Evolutionary conservation across 192 early-diverging fungal species (phyloP).

Genomic region (Backusella macrospora): DNA sequence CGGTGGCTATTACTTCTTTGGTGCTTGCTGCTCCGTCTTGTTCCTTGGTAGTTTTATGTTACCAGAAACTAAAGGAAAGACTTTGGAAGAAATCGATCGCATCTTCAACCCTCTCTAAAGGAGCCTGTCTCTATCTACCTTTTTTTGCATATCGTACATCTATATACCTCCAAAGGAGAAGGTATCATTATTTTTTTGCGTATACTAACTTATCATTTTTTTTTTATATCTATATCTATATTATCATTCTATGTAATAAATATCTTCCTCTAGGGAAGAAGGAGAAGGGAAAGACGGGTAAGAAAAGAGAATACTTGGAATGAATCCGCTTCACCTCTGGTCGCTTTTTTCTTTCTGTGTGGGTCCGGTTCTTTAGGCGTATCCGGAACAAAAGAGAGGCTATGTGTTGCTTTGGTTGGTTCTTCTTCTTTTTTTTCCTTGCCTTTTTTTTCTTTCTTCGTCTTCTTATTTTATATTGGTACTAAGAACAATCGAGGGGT

Average conservation of each 20-base stretch:
- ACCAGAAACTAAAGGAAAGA: slow-evolving; percentile 81
- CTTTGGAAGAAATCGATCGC: slow-evolving; percentile 89
- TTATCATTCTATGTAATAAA: slow-evolving; percentile 12
- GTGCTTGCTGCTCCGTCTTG: slow-evolving; percentile 42
- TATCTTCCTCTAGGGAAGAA: background rate
- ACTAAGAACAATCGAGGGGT: slow-evolving; percentile 31
- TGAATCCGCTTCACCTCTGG: background rate
- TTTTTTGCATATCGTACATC: background rate
- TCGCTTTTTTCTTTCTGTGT: background rate
- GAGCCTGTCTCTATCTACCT: background rate
- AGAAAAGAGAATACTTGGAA: background rate
- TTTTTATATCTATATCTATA: background rate
- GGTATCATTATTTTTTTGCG: background rate
- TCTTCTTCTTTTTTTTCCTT: background rate
- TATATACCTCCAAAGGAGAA: background rate
- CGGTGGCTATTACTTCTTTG: slow-evolving; percentile 44
- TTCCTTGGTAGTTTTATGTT: slow-evolving; percentile 62
- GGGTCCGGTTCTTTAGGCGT: background rate
- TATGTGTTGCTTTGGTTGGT: background rate
- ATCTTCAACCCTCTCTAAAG: slow-evolving; percentile 55
- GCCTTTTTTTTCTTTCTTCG: background rate
- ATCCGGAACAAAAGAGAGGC: background rate
- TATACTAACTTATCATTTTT: slow-evolving; percentile 18
- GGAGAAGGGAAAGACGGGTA: background rate
- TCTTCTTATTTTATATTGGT: background rate